A percentile compares a stretch with the other conserved stretches of the same genome.
phyloP scores from a whole-genome alignment of 768 basidiomycete genomes.

The Suillus subluteus region DNA sequence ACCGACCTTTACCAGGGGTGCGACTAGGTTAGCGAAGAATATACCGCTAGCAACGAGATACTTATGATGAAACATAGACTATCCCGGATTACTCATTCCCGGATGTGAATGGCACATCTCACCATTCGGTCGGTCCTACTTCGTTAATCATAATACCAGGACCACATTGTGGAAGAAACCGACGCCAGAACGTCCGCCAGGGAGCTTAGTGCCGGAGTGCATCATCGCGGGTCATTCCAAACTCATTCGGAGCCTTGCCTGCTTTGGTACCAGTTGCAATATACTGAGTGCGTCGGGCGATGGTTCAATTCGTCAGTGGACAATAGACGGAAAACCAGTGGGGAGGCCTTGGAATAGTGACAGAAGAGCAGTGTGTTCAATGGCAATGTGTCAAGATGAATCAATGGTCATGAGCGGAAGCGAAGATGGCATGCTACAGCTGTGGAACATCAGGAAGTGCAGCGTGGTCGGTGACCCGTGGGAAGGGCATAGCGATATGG shows the following conservation, averaged over 20 bases:
- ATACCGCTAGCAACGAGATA: no score
- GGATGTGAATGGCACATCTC: conserved; percentile 4
- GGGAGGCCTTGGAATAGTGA: neutral
- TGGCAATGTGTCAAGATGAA: neutral
- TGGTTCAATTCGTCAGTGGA: conserved; percentile 1
- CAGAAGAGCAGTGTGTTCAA: neutral
- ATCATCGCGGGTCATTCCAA: neutral
- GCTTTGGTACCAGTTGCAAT: neutral
- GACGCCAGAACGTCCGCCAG: neutral
- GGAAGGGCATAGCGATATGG: conserved; percentile 1
- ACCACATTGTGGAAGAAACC: neutral
- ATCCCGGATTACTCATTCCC: neutral
- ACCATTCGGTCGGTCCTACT: neutral
- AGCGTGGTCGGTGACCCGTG: neutral
- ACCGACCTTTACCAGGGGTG: no score
- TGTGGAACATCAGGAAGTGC: neutral
- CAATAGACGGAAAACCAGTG: neutral
- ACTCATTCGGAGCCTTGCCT: neutral
- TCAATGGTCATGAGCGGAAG: neutral
- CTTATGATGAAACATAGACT: neutral
- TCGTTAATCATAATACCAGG: neutral
- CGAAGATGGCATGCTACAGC: neutral
- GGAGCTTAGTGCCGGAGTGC: neutral
- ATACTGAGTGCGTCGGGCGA: neutral
- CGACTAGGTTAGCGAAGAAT: no score